Conservation (phyloP, 345 rosid genomes). For the Microcos paniculata region DNA sequence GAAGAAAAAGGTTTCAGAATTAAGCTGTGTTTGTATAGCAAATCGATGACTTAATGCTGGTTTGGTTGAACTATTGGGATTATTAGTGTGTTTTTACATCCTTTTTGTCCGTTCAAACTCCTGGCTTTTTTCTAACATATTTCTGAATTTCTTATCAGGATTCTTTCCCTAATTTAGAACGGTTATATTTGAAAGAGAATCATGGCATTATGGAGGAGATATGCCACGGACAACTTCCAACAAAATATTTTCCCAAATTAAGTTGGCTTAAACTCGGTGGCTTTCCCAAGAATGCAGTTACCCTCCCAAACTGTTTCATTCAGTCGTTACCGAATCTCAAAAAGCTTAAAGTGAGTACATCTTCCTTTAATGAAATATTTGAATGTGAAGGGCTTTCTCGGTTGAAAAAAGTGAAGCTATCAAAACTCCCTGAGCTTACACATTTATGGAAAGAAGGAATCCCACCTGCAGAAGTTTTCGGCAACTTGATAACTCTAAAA, state of each 20-base stretch:
- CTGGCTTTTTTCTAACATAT: not conserved
- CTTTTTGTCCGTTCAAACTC: not conserved
- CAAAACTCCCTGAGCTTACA: not conserved
- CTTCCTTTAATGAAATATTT: conserved; percentile 13
- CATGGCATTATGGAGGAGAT: not conserved
- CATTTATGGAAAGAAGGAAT: conserved; percentile 8
- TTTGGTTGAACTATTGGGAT: not conserved
- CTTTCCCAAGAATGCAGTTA: not conserved
- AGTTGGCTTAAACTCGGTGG: not conserved
- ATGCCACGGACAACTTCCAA: conserved; percentile 11
- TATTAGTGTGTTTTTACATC: no score
- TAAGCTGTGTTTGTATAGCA: not conserved
- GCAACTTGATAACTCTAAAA: conserved; percentile 13
- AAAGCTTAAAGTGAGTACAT: not conserved
- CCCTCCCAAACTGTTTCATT: conserved; percentile 1
- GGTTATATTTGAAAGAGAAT: not conserved
- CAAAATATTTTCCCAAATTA: conserved; percentile 1
- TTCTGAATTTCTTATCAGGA: not conserved
- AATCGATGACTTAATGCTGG: not conserved
- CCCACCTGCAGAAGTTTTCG: not conserved
- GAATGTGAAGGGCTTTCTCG: not conserved
- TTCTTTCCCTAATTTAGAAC: conserved; percentile 7
- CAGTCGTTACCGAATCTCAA: conserved; percentile 5
- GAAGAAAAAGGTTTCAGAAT: no score
- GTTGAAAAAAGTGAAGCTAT: not conserved